Base-by-base conservation (phyloP, 352 stramenopile genomes). In the Phytopythium delawarense region DNA sequence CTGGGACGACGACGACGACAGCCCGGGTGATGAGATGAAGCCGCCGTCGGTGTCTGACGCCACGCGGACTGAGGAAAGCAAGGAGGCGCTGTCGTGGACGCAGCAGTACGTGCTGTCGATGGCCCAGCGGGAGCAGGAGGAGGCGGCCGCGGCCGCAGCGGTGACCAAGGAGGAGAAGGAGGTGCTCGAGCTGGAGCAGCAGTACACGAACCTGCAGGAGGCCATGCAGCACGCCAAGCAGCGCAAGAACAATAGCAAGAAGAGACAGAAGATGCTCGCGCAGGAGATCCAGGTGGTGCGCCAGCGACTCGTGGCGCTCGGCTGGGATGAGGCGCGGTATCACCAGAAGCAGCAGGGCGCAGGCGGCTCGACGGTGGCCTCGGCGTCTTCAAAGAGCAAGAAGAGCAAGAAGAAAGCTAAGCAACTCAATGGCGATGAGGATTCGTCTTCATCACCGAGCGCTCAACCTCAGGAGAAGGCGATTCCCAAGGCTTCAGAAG, bases 41-140 rank as follows among this genome's bases (percentile, higher is more conserved):
- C 8, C 46, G 37, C 30, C 37, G 34, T 9, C 28, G 20, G 12
- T 16, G 9, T 30, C 30, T 3, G 46, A 59, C 12, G 53, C 30
- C 7, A 61, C 67, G 25, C 39, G 62, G 16, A 74, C 32, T 0
- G 53, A 75, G 18, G 62, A 69, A 7, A 53, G 49, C 18, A 44
- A 70, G 23, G 63, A 63, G n/a, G 81, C 80, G 46, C 69, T 87
- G 56, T 81, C 81, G 35, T 94, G 84, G 84, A 94, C 84, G 20
- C 78, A 90, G 66, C 75, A 79, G 52, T 94, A 94, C 65, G 55
- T 94, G 53, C 59, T 80, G 63, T 72, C 78, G 45, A 81, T 91
- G 61, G 79, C 76, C 9, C 59, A 67, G 32, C 67, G 69, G 23
- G 78, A 84, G 50, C 69, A 80, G 34, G 72, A 89, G 52, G 57